phyloP scores from a whole-genome alignment of 768 basidiomycete species.

The Tubosaeta sp. region DNA sequence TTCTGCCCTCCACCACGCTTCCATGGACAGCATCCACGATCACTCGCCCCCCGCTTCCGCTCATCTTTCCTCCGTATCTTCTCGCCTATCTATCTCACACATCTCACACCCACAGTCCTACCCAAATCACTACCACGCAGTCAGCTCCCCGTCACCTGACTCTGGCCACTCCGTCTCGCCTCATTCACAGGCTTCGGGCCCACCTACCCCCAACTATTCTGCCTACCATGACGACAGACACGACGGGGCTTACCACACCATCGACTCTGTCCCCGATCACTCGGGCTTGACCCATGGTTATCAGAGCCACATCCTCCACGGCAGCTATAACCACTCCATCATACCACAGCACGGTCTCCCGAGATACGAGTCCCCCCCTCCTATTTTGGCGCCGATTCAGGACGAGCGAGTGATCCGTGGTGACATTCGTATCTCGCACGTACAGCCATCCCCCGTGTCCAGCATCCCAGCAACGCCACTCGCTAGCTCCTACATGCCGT shows the following conservation, averaged over 20 bases:
- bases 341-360: constrained; percentile 20
- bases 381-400: constrained; percentile 55
- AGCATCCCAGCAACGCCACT: constrained; percentile 30
- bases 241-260: constrained; percentile 36
- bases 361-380: constrained; percentile 51
- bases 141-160: constrained; percentile 46
- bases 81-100: constrained; percentile 59
- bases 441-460: constrained; percentile 30
- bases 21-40: constrained; percentile 25
- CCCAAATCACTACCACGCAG: constrained; percentile 32
- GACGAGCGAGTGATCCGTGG: constrained; percentile 32
- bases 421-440: constrained; percentile 26
- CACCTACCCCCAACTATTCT: constrained; percentile 36
- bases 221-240: constrained; percentile 44
- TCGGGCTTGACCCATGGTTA: constrained; percentile 30
- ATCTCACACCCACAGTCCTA: constrained; percentile 53
- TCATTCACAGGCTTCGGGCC: constrained; percentile 31
- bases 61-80: constrained; percentile 36
- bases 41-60: constrained; percentile 30
- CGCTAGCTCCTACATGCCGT: constrained; percentile 38
- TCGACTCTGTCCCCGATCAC: constrained; percentile 31
- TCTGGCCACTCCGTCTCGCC: constrained; percentile 46
- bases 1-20: constrained; percentile 25
- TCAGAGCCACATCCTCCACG: constrained; percentile 25
- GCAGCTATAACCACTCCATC: constrained; percentile 20